phyloP scores from a whole-genome alignment of 192 early-diverging fungal genomes.

The Thoreauomyces humboldtii region DNA sequence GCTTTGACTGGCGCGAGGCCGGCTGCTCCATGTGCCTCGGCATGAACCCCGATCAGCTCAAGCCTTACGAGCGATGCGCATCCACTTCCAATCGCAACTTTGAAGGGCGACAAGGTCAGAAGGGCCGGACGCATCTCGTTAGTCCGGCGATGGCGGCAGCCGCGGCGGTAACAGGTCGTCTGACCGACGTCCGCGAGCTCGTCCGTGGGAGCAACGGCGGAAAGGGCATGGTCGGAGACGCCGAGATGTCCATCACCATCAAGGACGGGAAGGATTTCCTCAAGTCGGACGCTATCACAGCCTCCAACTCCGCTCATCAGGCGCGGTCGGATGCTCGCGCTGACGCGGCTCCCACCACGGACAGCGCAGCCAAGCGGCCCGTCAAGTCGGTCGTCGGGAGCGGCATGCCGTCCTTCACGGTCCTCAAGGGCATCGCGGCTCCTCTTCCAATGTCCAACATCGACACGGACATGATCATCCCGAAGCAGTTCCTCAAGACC shows the following conservation, averaged over 20 bases:
- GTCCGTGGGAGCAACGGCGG: neutral
- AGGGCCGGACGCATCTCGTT: conserved; percentile 64
- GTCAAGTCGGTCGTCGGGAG: conserved; percentile 21
- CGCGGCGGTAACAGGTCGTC: conserved; percentile 59
- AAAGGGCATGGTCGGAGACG: neutral
- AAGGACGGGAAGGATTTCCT: conserved; percentile 38
- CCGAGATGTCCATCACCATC: conserved; percentile 30
- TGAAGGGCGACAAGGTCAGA: conserved; percentile 67
- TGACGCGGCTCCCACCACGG: conserved; percentile 7
- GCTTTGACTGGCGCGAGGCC: conserved; percentile 71
- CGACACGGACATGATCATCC: conserved; percentile 75
- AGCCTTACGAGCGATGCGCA: conserved; percentile 66
- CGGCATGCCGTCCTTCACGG: conserved; percentile 63
- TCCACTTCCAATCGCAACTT: conserved; percentile 75
- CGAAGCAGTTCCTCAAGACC: conserved; percentile 75
- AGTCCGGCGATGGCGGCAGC: conserved; percentile 71
- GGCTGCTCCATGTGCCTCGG: conserved; percentile 73
- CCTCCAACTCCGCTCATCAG: neutral
- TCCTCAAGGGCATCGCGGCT: conserved; percentile 55
- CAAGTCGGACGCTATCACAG: too few relatives aligned
- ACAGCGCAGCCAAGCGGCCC: conserved; percentile 10
- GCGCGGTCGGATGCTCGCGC: neutral
- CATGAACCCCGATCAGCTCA: conserved; percentile 73
- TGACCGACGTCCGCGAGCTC: conserved; percentile 60
- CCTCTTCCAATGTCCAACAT: conserved; percentile 62